A percentile compares a stretch with the other conserved stretches of the same genome.
These are phyloP conservation scores for Naganishia liquefaciens DNA, from an alignment of 1,284 basidiomycete genomes.

Conservation along the genomic window DNA sequence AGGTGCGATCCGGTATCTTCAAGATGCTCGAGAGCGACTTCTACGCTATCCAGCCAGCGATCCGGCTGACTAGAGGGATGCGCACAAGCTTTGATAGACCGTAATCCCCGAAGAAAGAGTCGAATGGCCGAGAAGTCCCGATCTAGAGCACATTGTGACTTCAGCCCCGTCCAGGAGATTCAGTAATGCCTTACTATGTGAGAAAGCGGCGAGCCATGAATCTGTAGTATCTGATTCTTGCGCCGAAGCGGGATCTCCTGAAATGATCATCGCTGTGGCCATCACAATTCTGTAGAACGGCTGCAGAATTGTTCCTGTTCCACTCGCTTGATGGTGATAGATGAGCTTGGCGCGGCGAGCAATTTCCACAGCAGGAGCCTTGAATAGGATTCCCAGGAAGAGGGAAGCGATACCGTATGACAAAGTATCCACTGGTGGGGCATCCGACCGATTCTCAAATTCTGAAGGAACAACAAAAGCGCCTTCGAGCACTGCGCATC, in stretches of 20 bases:
- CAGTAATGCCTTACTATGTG: conserved; percentile 5
- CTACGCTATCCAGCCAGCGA: not conserved
- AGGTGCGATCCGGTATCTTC: conserved; percentile 12
- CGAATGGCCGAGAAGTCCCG: conserved; percentile 11
- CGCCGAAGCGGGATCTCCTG: not conserved
- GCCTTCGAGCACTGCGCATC: conserved; percentile 22
- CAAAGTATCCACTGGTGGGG: conserved; percentile 3
- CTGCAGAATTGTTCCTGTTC: conserved; percentile 14
- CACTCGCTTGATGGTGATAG: not conserved
- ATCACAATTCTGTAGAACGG: not conserved
- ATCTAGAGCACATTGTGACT: conserved; percentile 6
- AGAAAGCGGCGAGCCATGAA: conserved; percentile 1
- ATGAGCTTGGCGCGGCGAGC: not conserved
- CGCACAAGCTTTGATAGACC: not conserved
- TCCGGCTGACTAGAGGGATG: not conserved
- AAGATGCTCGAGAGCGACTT: conserved; percentile 9
- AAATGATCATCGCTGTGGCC: not conserved
- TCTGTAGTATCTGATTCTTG: not conserved
- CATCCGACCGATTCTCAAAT: not conserved
- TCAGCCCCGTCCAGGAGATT: no score
- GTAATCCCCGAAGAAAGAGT: not conserved
- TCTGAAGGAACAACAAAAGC: conserved; percentile 8
- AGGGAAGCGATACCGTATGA: conserved; percentile 6
- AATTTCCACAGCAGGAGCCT: not conserved
- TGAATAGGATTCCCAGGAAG: conserved; percentile 20